Evolutionary conservation across 2,329 filamentous ascomycete species (phyloP).

Genomic region (Paecilomyces formosus): DNA sequence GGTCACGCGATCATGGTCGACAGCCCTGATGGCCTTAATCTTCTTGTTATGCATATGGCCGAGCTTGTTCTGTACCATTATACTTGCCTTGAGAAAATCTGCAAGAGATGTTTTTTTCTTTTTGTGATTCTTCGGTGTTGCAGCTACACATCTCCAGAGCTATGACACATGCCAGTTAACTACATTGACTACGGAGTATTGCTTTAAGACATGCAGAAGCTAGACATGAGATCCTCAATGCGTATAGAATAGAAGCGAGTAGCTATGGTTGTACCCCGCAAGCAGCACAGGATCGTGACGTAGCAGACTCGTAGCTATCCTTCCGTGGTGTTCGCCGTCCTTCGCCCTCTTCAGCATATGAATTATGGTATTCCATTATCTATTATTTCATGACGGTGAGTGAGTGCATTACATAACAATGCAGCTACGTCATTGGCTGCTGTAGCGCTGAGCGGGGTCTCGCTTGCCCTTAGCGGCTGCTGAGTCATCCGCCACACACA

Average conservation of each 20-base stretch:
- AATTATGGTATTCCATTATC: too few species aligned
- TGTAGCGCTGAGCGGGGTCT: neutral
- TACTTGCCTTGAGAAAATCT: neutral
- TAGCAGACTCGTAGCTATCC: too few species aligned
- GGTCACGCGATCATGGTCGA: neutral
- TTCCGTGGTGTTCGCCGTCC: too few species aligned
- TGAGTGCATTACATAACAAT: neutral
- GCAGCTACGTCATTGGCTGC: neutral
- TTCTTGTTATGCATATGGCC: neutral
- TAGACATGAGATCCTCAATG: neutral
- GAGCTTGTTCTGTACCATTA: neutral
- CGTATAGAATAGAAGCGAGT: neutral
- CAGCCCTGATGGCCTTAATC: neutral
- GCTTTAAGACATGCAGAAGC: neutral
- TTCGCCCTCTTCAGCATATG: too few species aligned
- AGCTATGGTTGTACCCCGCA: too few species aligned
- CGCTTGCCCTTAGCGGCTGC: slow-evolving; percentile 20
- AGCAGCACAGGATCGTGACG: too few species aligned
- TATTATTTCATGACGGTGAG: too few species aligned
- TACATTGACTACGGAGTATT: neutral
- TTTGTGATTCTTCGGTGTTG: neutral
- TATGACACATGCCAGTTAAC: neutral
- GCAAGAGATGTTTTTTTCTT: neutral
- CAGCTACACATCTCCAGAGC: neutral
- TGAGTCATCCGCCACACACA: slow-evolving; percentile 35